Base-by-base conservation (phyloP, 108 stramenopile genomes). In the Aurantiochytrium sp. region DNA sequence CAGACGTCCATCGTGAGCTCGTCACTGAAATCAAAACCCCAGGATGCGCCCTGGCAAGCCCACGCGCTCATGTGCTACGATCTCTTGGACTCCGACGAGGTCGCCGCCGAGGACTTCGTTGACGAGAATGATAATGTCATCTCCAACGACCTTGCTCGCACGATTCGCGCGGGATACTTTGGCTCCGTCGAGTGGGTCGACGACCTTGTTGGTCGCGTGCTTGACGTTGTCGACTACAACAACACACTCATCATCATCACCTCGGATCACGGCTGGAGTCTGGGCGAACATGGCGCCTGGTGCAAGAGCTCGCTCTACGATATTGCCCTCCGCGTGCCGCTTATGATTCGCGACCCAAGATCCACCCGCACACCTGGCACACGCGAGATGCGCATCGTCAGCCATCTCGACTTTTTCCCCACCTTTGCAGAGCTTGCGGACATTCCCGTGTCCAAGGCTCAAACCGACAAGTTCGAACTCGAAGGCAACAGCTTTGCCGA, bases 121-220 rank as follows among this genome's bases (percentile, higher is more conserved):
- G 51, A 53, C 51, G 76, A 53, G 49, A 35, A 69, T 18, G 35
- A 45, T 23, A 53, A 21, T 18, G 1, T 53, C 23, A 43, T 83
- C 10, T 18, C 16, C 3, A 23, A 83, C 23, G 76, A 83, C 49
- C 5, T 53, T 6, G 51, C 76, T 6, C 49, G 49, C 4, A 47
- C 19, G 23, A 8, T 83, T 1, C 76, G 76, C 76, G 23, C 6
- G 76, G 76, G 76, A 6, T 83, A 83, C 51, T 83, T 83, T 23
- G 76, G 49, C 10, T 83, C 49, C 28, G 76, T 83, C 25, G 49
- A 83, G 23, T 83, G 76, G 76, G 76, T 83, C 76, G 76, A 83
- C 51, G 76, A 83, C 25, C 76, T 83, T 18, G 25, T 83, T 23
- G 76, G 76, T 23, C 49, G 51, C 4, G 49, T 83, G 23, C n/a